Evolutionary conservation across 1,284 basidiomycete species (phyloP), one percentile per base, ranked within the genome.

Genomic region (Psilocybe mexicana): DNA sequence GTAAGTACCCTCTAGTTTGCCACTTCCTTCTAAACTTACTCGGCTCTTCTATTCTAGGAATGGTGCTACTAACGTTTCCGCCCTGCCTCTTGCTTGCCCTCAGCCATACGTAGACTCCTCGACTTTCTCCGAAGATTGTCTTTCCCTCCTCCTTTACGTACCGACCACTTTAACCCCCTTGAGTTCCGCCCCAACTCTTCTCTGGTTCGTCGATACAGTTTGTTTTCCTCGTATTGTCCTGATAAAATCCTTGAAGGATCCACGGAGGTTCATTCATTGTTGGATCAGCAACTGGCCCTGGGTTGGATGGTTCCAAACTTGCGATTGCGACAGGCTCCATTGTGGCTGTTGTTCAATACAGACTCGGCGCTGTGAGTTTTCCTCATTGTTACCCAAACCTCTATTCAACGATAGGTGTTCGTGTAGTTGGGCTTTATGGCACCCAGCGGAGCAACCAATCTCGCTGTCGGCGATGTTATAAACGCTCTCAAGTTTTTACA

Each of bases 301-400:
- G 90, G 10, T 75, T 96, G 2, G 91, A 96, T 70, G 94, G 92
- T 0, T 87, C 89, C 0, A 79, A 78, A 2, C 80, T 96, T 7
- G 93, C 93, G 0, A 67, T 77, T 4, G 80, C 83, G 3, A 90
- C 92, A 2, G 79, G 86, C 49, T 86, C 92, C 2, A 86, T 96
- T 58, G 91, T 96, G n/a, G 86, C 90, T 11, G 86, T 93, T 14
- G 74, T 93, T 8, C 94, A 96, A 71, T 92, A 93, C 67, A 88
- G 94, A 26, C 79, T 96, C 6, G 94, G 92, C 55, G 85, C 86
- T 56, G 87, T 90, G 70, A 62, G 85, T 78, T 26, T 26, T 25
- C 25, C 30, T 33, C 30, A 18, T 11, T 36, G 10, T 42, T 45
- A 12, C 2, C 14, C n/a, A 8, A 14, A 8, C 18, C 11, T 58